Base-by-base conservation (phyloP, 352 stramenopile species). In the Phytophthora capsici region DNA sequence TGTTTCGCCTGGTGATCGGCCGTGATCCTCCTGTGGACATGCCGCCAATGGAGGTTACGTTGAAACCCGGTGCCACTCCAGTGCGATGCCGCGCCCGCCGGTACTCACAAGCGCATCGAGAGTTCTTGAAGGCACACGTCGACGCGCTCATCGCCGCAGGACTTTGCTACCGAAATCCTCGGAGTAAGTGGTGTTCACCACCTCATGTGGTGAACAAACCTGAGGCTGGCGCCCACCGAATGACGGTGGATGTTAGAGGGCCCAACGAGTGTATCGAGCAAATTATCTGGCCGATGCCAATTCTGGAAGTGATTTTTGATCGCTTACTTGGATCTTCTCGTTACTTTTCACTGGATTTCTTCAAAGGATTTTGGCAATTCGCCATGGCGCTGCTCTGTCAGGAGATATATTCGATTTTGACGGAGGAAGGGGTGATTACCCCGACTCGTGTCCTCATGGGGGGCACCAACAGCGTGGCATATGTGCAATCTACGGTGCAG, bases 331-430 rank as follows among this genome's bases (percentile, higher is more conserved):
- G 51, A 2, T 63, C 51, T 17, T 63, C 25, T 1, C 23, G 34
- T 17, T 68, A 63, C 17, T 63, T 68, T 26, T 57, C 60, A 2
- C 7, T 62, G 2, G 51, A 62, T 10, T 62, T 68, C 8, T 68
- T 68, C 6, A 62, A 68, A 19, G 45, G 50, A 6, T 62, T 66
- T 17, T 68, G 60, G 44, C 60, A 62, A 9, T 68, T 68, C 23
- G 51, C 32, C 22, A 57, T 63, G 36, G 36, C 43, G 1, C 14
- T 13, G 7, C 20, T 1, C 0, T 62, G 51, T 17, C 51, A 57
- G 14, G 60, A 68, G 9, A 60, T 66, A 8, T 60, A 66, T 10
- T 63, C 61, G 1, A 63, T 69, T 37, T 20, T 63, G 3, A 63
- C 52, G 0, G 60, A 68, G 22, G 51, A 63, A 16, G 34, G 51